A percentile compares a stretch with the other conserved stretches of the same genome.
phyloP scores from a whole-genome alignment of 176 grass and related monocot genomes.

The Rhipidocladum racemiflorum region DNA sequence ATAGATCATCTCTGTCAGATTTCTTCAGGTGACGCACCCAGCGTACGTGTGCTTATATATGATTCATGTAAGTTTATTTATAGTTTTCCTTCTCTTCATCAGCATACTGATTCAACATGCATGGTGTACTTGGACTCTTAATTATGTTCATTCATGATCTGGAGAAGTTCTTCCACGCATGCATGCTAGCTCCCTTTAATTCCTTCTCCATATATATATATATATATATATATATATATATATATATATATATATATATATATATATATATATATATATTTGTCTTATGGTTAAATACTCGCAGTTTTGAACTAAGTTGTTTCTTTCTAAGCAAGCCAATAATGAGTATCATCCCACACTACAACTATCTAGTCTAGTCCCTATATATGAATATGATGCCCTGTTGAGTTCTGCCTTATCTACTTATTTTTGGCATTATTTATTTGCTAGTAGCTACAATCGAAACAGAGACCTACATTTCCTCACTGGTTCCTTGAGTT shows the following conservation, averaged over 20 bases:
- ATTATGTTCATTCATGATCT: slow-evolving; percentile 21
- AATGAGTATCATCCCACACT: not conserved
- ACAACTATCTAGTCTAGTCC: not conserved
- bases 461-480: not conserved
- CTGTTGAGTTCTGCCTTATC: not conserved
- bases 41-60: not conserved
- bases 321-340: not conserved
- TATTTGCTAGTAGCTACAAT: not conserved
- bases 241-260: no score
- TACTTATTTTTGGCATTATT: not conserved
- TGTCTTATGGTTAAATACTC: not conserved
- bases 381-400: not conserved
- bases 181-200: not conserved
- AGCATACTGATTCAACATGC: slow-evolving; percentile 1
- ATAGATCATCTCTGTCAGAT: not conserved
- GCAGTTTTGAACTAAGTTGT: not conserved
- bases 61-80: not conserved
- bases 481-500: not conserved
- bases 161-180: not conserved
- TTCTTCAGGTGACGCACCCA: not conserved
- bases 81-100: not conserved
- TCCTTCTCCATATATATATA: slow-evolving; percentile 20
- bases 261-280: no score
- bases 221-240: no score
- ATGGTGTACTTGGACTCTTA: not conserved